Evolutionary conservation across 2,329 filamentous ascomycete genomes (phyloP).

Genomic region (Botrytis medusae): DNA sequence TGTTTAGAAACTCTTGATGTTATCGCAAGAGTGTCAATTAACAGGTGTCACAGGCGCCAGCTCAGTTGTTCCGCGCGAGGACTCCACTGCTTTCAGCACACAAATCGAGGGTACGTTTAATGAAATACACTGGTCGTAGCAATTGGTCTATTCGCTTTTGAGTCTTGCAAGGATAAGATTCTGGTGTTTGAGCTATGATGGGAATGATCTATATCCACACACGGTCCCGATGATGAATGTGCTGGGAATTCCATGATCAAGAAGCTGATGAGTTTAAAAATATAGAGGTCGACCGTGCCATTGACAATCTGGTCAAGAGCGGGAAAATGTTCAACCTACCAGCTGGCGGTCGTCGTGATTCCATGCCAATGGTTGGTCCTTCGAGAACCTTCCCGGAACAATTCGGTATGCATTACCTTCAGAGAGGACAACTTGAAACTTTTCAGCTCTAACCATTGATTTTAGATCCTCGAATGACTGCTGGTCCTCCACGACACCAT

Average conservation of each 20-base stretch:
- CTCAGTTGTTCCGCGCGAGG: conserved; percentile 72
- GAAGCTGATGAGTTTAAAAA: conserved; percentile 21
- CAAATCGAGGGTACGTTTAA: conserved; percentile 81
- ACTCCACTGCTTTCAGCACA: conserved; percentile 74
- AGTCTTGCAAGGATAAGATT: background rate
- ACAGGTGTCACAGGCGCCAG: conserved; percentile 60
- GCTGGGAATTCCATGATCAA: background rate
- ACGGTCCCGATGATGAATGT: background rate
- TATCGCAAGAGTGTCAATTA: conserved; percentile 30
- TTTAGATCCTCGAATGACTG: conserved; percentile 69
- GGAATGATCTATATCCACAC: background rate
- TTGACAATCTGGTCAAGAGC: conserved; percentile 95
- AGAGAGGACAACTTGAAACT: background rate
- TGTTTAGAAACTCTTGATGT: conserved; percentile 33
- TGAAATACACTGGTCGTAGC: background rate
- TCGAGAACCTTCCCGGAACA: conserved; percentile 55
- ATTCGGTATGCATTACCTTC: conserved; percentile 53
- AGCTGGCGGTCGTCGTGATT: conserved; percentile 74
- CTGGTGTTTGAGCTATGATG: background rate
- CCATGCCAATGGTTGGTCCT: conserved; percentile 62
- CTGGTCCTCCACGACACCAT: conserved; percentile 70
- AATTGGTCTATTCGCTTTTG: background rate
- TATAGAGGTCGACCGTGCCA: conserved; percentile 89
- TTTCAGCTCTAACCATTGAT: conserved; percentile 11
- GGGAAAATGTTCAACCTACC: conserved; percentile 76